A percentile compares a stretch with the other conserved stretches of the same genome.
Conservation (phyloP, 2,329 filamentous ascomycete genomes). For the Fusarium camptoceras region DNA sequence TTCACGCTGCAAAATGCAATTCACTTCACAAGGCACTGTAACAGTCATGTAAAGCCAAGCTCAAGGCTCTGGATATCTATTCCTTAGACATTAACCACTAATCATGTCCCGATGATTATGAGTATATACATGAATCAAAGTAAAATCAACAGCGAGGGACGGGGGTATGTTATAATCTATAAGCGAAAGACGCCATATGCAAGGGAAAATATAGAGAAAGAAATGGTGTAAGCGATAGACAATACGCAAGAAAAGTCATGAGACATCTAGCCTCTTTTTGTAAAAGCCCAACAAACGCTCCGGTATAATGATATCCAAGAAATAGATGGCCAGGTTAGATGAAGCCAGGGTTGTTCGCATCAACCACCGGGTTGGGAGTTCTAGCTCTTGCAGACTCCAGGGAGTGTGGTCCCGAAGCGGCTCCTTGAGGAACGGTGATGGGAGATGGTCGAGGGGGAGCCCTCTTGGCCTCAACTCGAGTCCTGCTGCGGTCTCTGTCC, state of each 20-base stretch:
- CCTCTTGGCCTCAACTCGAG: slow-evolving; percentile 49
- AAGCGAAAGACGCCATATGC: slow-evolving; percentile 32
- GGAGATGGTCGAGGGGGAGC: slow-evolving; percentile 51
- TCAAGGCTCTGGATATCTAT: slow-evolving; percentile 24
- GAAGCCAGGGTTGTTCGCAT: slow-evolving; percentile 44
- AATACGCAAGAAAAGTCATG: slow-evolving; percentile 28
- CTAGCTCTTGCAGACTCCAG: slow-evolving; percentile 19
- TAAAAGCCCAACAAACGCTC: slow-evolving; percentile 12
- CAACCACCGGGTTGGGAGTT: slow-evolving; percentile 41
- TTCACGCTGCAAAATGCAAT: not conserved
- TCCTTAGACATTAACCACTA: slow-evolving; percentile 41
- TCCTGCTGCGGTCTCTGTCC: slow-evolving; percentile 34
- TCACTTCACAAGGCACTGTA: not conserved
- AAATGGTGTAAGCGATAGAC: slow-evolving; percentile 11
- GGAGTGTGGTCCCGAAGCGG: not conserved
- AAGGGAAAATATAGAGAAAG: slow-evolving; percentile 12
- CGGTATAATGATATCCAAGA: slow-evolving; percentile 1
- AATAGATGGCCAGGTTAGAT: slow-evolving; percentile 28
- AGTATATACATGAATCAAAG: slow-evolving; percentile 25
- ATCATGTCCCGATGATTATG: slow-evolving; percentile 39
- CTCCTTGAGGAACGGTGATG: slow-evolving; percentile 45
- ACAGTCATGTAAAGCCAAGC: slow-evolving; percentile 27
- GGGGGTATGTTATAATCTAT: slow-evolving; percentile 40
- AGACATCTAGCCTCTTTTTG: slow-evolving; percentile 16
- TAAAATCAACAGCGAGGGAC: slow-evolving; percentile 18